phyloP scores from a whole-genome alignment of 768 basidiomycete species.

The Coprinopsis marcescibilis region DNA sequence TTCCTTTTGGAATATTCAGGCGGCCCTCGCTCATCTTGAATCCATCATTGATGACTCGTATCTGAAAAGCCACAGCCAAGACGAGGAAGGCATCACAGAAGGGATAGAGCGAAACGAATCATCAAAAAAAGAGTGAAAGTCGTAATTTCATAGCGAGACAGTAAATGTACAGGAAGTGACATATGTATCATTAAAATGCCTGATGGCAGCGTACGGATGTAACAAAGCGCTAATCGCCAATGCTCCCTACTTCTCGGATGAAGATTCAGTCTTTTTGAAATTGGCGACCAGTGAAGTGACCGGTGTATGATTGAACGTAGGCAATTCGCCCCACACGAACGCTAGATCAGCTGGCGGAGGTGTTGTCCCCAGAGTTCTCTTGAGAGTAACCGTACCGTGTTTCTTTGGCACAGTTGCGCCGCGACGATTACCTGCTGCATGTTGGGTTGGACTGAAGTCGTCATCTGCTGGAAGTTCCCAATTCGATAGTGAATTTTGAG shows the following conservation, averaged over 20 bases:
- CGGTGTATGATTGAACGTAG: slow-evolving; percentile 31
- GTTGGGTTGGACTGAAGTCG: slow-evolving; percentile 33
- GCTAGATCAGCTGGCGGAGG: slow-evolving; percentile 25
- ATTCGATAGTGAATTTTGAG: slow-evolving; percentile 17
- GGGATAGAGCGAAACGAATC: neutral
- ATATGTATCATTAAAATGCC: no score
- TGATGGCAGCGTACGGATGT: no score
- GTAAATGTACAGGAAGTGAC: no score
- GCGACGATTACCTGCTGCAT: slow-evolving; percentile 24
- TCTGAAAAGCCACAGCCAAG: slow-evolving; percentile 5
- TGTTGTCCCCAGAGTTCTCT: slow-evolving; percentile 21
- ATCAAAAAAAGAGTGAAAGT: neutral
- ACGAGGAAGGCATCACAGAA: slow-evolving; percentile 3
- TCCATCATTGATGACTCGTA: slow-evolving; percentile 66
- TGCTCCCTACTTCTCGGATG: slow-evolving; percentile 2
- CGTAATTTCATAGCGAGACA: no score
- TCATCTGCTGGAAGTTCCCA: slow-evolving; percentile 35
- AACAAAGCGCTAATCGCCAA: no score
- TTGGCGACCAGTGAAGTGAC: slow-evolving; percentile 15
- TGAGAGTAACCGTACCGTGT: slow-evolving; percentile 35
- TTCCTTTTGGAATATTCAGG: slow-evolving; percentile 41
- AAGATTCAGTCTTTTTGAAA: slow-evolving; percentile 6
- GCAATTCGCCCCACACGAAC: slow-evolving; percentile 63
- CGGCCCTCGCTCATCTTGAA: slow-evolving; percentile 76
- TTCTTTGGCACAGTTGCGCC: slow-evolving; percentile 32